Base-by-base conservation (phyloP, 2,329 filamentous ascomycete species). In the Ceratocystis cacaofunesta region DNA sequence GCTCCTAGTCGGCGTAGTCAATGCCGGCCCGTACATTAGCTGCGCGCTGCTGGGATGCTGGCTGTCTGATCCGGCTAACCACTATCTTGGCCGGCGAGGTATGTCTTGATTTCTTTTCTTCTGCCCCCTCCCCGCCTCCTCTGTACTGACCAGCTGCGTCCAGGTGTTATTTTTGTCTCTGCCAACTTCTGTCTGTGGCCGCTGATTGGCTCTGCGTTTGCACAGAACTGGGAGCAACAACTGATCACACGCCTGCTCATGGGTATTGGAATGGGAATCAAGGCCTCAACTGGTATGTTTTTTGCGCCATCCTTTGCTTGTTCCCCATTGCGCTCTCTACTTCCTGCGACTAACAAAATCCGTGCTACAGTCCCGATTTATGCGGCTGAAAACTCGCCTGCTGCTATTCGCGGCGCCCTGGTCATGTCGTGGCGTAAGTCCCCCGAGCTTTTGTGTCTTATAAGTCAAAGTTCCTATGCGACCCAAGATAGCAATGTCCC, bases 101-200 rank as follows among this genome's bases (percentile, higher is more conserved):
- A 55, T 36, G 17, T 36, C 8, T 65, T 41, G n/a, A 3, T 28
- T 19, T 60, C 0, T 28, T 8, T 17, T 19, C 48, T 41, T 50
- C 5, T 28, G 15, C 2, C n/a, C 12, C 25, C 36, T 63, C 22
- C 5, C 25, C 8, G 22, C 5, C 8, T 25, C 4, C 12, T 17
- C 19, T 43, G 22, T n/a, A 62, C 60, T 62, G 84, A 63, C 83
- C 10, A 19, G 22, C 32, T 12, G 8, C 17, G 3, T 30, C n/a
- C 17, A 65, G 64, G 84, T 10, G 81, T 82, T 58, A 88, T 88
- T 68, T 87, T 87, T 71, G 72, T 85, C 58, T 79, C 80, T 5
- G 83, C 81, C 12, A 74, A 85, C 69, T 85, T 88, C 71, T 86
- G 82, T 69, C 74, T 87, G 1, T 70, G 86, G 10, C 75, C 84